Evolutionary conservation across 225 moss, liverwort and hornwort species (phyloP).

Genomic region (Anthoceros angustus): DNA sequence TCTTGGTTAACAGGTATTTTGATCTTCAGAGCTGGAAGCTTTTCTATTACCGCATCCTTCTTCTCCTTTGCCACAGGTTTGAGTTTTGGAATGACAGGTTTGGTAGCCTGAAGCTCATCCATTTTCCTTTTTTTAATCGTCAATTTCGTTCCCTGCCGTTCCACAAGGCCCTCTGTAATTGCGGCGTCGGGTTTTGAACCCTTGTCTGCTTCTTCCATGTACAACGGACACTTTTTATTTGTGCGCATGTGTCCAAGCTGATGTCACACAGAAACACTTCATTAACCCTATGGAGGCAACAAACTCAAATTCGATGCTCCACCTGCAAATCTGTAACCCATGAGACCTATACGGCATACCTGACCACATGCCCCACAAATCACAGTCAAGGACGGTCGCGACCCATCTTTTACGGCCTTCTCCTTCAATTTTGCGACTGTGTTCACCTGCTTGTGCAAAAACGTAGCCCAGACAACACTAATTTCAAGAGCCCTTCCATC

Average conservation of each 20-base stretch:
- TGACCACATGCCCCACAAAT: conserved; percentile 99
- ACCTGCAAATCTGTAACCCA: conserved; percentile 7
- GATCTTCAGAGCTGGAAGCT: conserved; percentile 64
- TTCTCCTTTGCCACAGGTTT: conserved; percentile 12
- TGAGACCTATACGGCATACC: conserved; percentile 29
- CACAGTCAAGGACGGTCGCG: conserved; percentile 26
- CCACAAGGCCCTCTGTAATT: conserved; percentile 62
- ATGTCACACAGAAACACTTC: conserved; percentile 5
- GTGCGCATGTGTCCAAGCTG: conserved; percentile 99
- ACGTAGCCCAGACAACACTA: background rate
- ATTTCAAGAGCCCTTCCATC: background rate
- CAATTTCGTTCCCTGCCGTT: conserved; percentile 87
- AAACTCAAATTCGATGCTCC: background rate
- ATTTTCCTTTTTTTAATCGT: conserved; percentile 78
- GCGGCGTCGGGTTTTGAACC: conserved; percentile 64
- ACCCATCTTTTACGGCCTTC: conserved; percentile 83
- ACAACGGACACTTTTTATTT: conserved; percentile 94
- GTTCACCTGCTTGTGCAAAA: conserved; percentile 44
- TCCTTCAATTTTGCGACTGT: conserved; percentile 65
- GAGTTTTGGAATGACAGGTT: conserved; percentile 22
- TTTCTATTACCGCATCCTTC: conserved; percentile 15
- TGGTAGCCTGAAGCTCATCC: conserved; percentile 54
- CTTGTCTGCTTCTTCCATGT: conserved; percentile 83
- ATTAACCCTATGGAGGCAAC: background rate
- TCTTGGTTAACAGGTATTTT: conserved; percentile 38